phyloP scores from a whole-genome alignment of 768 basidiomycete species.

The Neoboletus brunneissimus region DNA sequence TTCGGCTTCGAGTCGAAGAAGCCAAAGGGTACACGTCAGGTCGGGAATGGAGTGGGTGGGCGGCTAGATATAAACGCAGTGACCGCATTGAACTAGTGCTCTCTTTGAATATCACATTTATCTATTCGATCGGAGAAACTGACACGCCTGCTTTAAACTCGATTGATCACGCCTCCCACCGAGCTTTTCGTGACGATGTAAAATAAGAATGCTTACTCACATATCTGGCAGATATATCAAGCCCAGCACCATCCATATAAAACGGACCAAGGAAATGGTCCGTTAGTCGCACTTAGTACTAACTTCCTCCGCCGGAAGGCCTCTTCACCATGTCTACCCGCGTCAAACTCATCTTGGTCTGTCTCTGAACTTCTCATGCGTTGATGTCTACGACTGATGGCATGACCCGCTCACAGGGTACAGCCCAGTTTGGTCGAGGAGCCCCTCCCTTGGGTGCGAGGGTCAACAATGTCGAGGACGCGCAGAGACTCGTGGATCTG shows the following conservation, averaged over 20 bases:
- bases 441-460: slow-evolving; percentile 4
- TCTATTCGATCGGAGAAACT: background rate
- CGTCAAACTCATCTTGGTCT: slow-evolving; percentile 8
- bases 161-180: background rate
- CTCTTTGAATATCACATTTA: background rate
- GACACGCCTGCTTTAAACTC: background rate
- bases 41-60: slow-evolving; percentile 27
- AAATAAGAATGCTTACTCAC: background rate
- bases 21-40: slow-evolving; percentile 27
- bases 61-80: slow-evolving; percentile 15
- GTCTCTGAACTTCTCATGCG: background rate
- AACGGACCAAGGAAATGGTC: background rate
- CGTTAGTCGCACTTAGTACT: background rate
- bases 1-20: slow-evolving; percentile 37
- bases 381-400: background rate
- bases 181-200: background rate
- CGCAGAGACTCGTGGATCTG: slow-evolving; percentile 22
- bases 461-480: slow-evolving; percentile 12
- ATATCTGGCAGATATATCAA: background rate
- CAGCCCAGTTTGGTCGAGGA: slow-evolving; percentile 15
- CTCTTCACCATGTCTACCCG: background rate
- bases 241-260: background rate
- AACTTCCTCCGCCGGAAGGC: too few relatives aligned
- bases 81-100: slow-evolving; percentile 20
- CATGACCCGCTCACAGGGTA: slow-evolving; percentile 2